Evolutionary conservation across 768 basidiomycete genomes (phyloP).

Genomic region (Suillus bovinus): DNA sequence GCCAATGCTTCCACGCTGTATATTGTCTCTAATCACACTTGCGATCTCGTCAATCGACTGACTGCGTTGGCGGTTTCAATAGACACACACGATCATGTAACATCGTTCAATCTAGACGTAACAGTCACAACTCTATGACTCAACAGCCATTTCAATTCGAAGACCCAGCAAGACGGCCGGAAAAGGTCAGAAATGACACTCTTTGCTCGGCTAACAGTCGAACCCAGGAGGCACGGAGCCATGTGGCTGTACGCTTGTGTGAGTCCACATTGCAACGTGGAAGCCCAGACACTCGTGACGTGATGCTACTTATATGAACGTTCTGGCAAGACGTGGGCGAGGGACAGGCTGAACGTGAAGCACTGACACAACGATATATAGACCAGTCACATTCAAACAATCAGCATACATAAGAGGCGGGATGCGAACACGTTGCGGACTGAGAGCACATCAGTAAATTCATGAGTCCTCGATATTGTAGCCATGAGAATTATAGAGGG

Average conservation of each 20-base stretch:
- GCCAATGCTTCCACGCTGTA: neutral
- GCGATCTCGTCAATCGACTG: neutral
- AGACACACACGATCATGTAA: neutral
- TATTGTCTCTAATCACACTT: neutral
- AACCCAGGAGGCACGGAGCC: neutral
- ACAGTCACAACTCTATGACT: neutral
- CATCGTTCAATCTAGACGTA: neutral
- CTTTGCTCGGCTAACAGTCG: neutral
- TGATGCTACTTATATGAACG: neutral
- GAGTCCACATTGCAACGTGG: neutral
- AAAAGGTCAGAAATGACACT: neutral
- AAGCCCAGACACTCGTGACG: no score
- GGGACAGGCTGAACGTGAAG: neutral
- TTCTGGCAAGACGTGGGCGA: neutral
- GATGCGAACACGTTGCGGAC: no score
- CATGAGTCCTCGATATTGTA: no score
- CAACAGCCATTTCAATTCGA: neutral
- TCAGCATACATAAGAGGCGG: no score
- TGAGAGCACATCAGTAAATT: no score
- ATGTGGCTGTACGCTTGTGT: neutral
- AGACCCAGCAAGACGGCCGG: neutral
- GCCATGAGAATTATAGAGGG: no score
- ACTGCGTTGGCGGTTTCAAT: neutral
- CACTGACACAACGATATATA: neutral
- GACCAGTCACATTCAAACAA: neutral